phyloP scores from a whole-genome alignment of 305 asterid species.

The Withania somnifera region DNA sequence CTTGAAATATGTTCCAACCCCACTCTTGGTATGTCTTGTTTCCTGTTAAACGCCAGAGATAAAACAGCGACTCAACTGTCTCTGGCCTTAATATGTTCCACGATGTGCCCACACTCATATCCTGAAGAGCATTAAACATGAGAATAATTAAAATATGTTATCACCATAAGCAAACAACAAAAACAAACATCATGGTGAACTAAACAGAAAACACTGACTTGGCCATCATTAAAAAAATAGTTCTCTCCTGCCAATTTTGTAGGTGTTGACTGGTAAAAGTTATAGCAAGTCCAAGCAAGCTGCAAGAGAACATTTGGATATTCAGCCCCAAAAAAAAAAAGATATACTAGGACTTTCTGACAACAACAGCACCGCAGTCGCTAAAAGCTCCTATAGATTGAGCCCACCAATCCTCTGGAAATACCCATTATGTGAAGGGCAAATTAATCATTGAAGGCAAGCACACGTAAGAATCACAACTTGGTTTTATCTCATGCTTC shows the following conservation, averaged over 20 bases:
- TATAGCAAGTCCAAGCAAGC: constrained; percentile 99
- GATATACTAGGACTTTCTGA: background rate
- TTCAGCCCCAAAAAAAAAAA: background rate
- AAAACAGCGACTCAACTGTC: constrained; percentile 95
- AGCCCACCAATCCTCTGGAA: background rate
- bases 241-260: constrained; percentile 99
- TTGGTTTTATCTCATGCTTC: background rate
- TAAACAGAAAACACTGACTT: constrained; percentile 28
- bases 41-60: constrained; percentile 97
- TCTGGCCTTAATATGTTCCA: constrained; percentile 99
- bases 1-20: constrained; percentile 99
- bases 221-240: constrained; percentile 70
- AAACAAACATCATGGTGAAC: background rate
- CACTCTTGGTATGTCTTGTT: constrained; percentile 95
- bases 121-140: constrained; percentile 28
- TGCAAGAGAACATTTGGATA: constrained; percentile 27
- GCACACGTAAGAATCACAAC: background rate
- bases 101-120: constrained; percentile 92
- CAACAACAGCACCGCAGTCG: background rate
- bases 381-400: background rate
- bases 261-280: constrained; percentile 89
- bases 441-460: background rate
- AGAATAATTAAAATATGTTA: background rate
- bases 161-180: background rate
- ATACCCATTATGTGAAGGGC: background rate